Percentiles rank a stretch among this genome's conserved stretches.
Conservation (phyloP, 1,284 basidiomycete species). For the Sporisorium iseilematis-ciliati region DNA sequence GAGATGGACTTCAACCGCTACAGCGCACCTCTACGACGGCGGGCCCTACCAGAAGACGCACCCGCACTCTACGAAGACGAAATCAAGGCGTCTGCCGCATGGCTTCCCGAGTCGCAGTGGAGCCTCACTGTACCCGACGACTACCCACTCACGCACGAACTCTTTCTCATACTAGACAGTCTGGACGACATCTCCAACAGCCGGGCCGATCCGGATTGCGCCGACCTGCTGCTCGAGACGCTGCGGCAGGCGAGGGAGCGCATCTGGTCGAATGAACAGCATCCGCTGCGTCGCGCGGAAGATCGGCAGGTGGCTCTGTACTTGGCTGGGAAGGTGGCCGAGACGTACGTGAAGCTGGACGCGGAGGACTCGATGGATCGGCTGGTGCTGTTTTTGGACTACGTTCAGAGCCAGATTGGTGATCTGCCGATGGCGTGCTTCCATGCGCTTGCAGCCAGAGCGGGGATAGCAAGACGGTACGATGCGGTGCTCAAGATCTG, state of each 20-base stretch:
- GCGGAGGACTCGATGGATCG: constrained; percentile 32
- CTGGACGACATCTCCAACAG: constrained; percentile 29
- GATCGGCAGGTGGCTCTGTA: constrained; percentile 27
- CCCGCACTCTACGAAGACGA: constrained; percentile 46
- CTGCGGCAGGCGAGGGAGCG: constrained; percentile 26
- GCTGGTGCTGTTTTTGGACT: constrained; percentile 37
- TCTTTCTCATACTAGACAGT: constrained; percentile 41
- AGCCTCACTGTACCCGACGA: constrained; percentile 19
- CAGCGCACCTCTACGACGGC: constrained; percentile 22
- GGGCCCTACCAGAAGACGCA: constrained; percentile 28
- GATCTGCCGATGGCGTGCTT: constrained; percentile 32
- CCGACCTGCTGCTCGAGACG: constrained; percentile 18
- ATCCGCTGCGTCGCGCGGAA: constrained; percentile 1
- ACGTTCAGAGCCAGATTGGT: constrained; percentile 16
- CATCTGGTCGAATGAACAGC: constrained; percentile 24
- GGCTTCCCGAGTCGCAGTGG: constrained; percentile 31
- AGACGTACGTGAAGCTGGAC: constrained; percentile 35
- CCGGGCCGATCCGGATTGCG: constrained; percentile 23
- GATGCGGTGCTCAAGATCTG: constrained; percentile 34
- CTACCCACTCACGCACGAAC: constrained; percentile 31
- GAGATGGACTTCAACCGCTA: constrained; percentile 46
- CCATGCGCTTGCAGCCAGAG: constrained; percentile 29
- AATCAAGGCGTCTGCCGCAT: constrained; percentile 26
- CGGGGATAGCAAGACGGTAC: constrained; percentile 27
- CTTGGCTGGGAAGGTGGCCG: constrained; percentile 35